Base-by-base conservation (phyloP, 805 yeast genomes). In the Pichia eremophila region DNA sequence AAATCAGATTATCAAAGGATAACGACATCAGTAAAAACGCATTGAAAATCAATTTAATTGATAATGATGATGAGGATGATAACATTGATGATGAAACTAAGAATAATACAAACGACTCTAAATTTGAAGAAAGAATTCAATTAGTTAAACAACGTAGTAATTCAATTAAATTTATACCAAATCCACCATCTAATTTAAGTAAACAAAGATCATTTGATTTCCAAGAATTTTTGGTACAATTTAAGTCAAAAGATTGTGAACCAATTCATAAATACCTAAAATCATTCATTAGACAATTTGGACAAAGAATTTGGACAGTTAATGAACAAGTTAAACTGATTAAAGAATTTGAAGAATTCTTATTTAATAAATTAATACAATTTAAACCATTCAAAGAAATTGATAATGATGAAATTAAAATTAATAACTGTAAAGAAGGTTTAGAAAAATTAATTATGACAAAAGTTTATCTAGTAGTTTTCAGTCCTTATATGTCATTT, bases 381-480 rank as follows among this genome's bases (percentile, higher is more conserved):
- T 81, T 71, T 56, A 84, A 83, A 51, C 97, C 97, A 1, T 91
- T 93, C 62, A 73, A 78, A 22, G 67, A 77, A 3, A 73, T 87
- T 69, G 52, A 46, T 28, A 69, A 65, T 40, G 79, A 78, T 17
- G 75, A 72, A 2, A 70, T 71, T 19, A 80, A 75, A 46, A 66
- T 85, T 44, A 79, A 73, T 37, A 88, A 90, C 59, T 82, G 95
- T 2, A 69, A 81, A 54, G 97, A 89, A 56, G 99, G 99, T 0
- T 72, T 93, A 57, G 99, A 93, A 64, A 93, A 93, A 63, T 72
- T 93, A 40, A 73, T 95, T 10, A 87, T 90, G 95, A 90, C 91
- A 47, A 73, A 95, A 53, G 65, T 95, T 2, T 90, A 88, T 62
- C 71, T 72, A 1, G 78, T 76, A 46, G 83, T 91, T 31, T 95